phyloP scores from a whole-genome alignment of 768 basidiomycete genomes.

The Leccinum obscurum region DNA sequence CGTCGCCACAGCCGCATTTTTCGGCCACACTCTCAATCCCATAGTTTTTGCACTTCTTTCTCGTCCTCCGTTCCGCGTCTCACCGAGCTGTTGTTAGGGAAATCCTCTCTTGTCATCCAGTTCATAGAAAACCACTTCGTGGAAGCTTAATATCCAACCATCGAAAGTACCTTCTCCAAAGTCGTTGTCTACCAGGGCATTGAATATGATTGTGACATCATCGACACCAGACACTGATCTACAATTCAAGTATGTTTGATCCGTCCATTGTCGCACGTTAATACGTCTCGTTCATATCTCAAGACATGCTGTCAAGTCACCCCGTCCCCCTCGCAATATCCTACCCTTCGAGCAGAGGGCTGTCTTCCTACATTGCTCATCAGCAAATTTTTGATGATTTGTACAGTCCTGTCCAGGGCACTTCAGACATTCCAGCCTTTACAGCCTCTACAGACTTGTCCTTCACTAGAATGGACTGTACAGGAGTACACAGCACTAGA shows the following conservation, averaged over 20 bases:
- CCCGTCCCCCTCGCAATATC: no score
- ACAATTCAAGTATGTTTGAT: slow-evolving; percentile 57
- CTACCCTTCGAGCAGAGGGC: no score
- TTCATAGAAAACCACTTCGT: slow-evolving; percentile 92
- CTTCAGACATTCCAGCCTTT: no score
- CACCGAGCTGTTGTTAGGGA: slow-evolving; percentile 55
- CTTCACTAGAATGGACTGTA: no score
- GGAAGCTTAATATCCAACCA: slow-evolving; percentile 94
- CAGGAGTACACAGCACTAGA: no score
- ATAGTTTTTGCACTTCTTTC: slow-evolving; percentile 14
- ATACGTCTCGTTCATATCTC: slow-evolving; percentile 23
- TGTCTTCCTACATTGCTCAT: no score
- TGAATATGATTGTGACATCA: no score
- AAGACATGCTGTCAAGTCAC: slow-evolving; percentile 15
- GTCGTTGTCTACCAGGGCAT: no score
- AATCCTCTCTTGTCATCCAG: slow-evolving; percentile 90
- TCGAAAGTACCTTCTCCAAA: slow-evolving; percentile 72
- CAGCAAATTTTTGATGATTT: no score
- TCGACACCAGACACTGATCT: slow-evolving; percentile 83
- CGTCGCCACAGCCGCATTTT: slow-evolving; percentile 27
- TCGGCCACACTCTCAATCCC: slow-evolving; percentile 15
- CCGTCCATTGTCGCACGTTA: slow-evolving; percentile 8
- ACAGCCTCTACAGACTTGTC: no score
- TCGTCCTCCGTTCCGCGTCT: slow-evolving; percentile 12
- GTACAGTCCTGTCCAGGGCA: no score